Percentiles rank a stretch among this genome's conserved stretches.
Conservation (phyloP, 31 red algal species). For the Bonnemaisonia californica region DNA sequence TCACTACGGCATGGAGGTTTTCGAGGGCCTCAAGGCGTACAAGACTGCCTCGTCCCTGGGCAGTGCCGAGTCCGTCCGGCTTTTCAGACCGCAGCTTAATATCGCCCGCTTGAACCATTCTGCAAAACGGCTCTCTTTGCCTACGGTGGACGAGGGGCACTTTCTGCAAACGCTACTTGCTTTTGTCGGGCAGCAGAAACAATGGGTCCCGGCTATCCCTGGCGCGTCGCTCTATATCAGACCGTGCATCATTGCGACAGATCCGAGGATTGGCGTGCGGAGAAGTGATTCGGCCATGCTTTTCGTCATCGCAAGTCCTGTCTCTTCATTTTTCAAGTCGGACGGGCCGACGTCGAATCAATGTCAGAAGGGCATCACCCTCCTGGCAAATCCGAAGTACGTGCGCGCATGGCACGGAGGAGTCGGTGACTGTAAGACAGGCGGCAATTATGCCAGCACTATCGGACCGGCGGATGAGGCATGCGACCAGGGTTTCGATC, state of each 20-base stretch:
- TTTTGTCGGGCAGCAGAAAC: slow-evolving; percentile 49
- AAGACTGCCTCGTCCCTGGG: not conserved
- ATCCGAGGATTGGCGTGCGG: slow-evolving; percentile 54
- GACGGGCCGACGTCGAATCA: not conserved
- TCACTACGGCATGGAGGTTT: slow-evolving; percentile 76
- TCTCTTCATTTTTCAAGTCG: slow-evolving; percentile 23
- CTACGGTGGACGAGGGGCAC: slow-evolving; percentile 34
- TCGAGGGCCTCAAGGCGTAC: slow-evolving; percentile 74
- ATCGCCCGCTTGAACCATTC: slow-evolving; percentile 52
- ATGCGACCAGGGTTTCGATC: slow-evolving; percentile 46
- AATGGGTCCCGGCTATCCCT: slow-evolving; percentile 49
- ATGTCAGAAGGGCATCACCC: slow-evolving; percentile 22
- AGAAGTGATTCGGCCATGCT: slow-evolving; percentile 42
- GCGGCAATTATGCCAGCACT: slow-evolving; percentile 61
- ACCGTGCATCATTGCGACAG: slow-evolving; percentile 61
- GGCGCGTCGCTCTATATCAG: slow-evolving; percentile 51
- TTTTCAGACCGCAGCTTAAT: slow-evolving; percentile 63
- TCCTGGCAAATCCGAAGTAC: slow-evolving; percentile 47
- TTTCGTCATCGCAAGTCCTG: slow-evolving; percentile 69
- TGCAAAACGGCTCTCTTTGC: slow-evolving; percentile 45
- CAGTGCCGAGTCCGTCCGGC: slow-evolving; percentile 26
- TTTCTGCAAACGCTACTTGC: slow-evolving; percentile 39
- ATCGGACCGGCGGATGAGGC: slow-evolving; percentile 55
- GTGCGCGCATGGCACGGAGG: slow-evolving; percentile 65
- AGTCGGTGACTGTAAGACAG: slow-evolving; percentile 62